Conservation (phyloP, 2,329 filamentous ascomycete genomes). For the Botrytis byssoidea region DNA sequence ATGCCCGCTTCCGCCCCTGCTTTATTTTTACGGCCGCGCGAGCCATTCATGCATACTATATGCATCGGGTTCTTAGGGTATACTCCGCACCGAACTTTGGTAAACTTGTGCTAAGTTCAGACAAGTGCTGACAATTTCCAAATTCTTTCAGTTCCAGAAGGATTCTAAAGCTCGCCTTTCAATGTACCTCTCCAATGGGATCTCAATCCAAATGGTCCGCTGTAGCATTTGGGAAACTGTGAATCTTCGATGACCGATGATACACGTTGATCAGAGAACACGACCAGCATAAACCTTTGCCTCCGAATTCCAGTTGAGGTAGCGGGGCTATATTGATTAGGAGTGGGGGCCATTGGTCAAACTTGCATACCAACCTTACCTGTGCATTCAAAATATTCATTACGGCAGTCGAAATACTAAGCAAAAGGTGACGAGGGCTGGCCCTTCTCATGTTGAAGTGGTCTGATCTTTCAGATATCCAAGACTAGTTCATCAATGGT, state of each 20-base stretch:
- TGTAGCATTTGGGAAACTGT: neutral
- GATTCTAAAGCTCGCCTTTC: conserved; percentile 3
- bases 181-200: neutral
- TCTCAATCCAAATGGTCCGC: neutral
- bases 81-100: conserved; percentile 7
- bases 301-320: neutral
- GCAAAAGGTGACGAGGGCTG: neutral
- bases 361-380: neutral
- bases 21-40: neutral
- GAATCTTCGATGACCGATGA: neutral
- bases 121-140: conserved; percentile 19
- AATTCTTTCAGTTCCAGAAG: neutral
- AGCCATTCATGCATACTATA: conserved; percentile 9
- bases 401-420: neutral
- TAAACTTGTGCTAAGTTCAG: neutral
- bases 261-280: neutral
- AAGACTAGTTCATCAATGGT: neutral
- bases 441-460: neutral
- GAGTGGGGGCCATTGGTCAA: conserved; percentile 9
- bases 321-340: neutral
- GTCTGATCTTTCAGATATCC: conserved; percentile 3
- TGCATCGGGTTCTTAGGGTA: conserved; percentile 5
- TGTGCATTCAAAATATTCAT: neutral
- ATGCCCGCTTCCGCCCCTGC: conserved; percentile 11
- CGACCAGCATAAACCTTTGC: neutral